Evolutionary conservation across 352 stramenopile species (phyloP).

Genomic region (Pythium chondricola): DNA sequence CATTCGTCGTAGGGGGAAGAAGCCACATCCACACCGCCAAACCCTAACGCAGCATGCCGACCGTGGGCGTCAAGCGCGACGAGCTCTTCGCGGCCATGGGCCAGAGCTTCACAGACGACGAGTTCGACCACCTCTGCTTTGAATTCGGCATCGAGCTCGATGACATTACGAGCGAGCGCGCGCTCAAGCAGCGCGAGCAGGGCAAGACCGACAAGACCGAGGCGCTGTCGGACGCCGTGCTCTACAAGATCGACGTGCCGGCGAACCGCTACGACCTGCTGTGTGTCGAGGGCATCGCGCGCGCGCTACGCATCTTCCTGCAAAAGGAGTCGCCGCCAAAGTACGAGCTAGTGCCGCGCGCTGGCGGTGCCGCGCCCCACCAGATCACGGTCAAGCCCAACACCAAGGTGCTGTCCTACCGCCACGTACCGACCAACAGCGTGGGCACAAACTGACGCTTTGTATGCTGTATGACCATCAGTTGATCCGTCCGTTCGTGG

Average conservation of each 20-base stretch:
- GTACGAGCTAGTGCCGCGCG: constrained; percentile 66
- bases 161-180: constrained; percentile 84
- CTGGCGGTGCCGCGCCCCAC: constrained; percentile 44
- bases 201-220: constrained; percentile 51
- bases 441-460: too few relatives aligned
- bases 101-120: constrained; percentile 96
- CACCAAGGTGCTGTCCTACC: constrained; percentile 59
- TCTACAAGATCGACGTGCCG: constrained; percentile 99
- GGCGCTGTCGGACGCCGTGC: constrained; percentile 79
- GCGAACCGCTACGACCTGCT: constrained; percentile 99
- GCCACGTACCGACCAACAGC: too few relatives aligned
- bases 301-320: constrained; percentile 96
- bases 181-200: constrained; percentile 84
- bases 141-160: constrained; percentile 99
- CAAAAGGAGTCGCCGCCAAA: constrained; percentile 90
- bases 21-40: too few relatives aligned
- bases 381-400: constrained; percentile 84
- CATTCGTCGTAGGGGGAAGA: too few relatives aligned
- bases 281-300: constrained; percentile 97
- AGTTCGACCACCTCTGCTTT: constrained; percentile 99
- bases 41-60: constrained; percentile 98
- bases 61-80: constrained; percentile 95
- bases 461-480: constrained; percentile 18
- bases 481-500: constrained; percentile 94
- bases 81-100: constrained; percentile 96